Percentiles rank a stretch among this genome's conserved stretches.
phyloP scores from a whole-genome alignment of 805 yeast species.

The Pichia pseudocactophila region DNA sequence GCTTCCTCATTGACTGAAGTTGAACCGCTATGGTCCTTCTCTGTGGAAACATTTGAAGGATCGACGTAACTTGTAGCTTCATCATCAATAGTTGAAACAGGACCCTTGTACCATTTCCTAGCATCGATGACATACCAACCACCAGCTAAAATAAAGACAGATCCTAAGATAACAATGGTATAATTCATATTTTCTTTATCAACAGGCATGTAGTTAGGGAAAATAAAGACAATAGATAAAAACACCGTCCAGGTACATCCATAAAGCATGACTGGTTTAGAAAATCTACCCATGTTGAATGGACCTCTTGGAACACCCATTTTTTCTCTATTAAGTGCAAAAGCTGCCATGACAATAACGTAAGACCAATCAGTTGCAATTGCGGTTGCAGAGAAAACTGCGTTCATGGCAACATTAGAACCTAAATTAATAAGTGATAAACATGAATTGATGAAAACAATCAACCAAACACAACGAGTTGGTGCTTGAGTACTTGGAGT shows the following conservation, averaged over 20 bases:
- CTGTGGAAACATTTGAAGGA: no score
- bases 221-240: slow-evolving; percentile 39
- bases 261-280: slow-evolving; percentile 31
- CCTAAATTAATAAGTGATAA: slow-evolving; percentile 36
- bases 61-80: neutral
- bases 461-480: slow-evolving; percentile 36
- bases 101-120: slow-evolving; percentile 48
- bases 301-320: slow-evolving; percentile 39
- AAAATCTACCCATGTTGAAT: slow-evolving; percentile 34
- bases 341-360: slow-evolving; percentile 35
- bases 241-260: slow-evolving; percentile 38
- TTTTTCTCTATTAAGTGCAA: slow-evolving; percentile 35
- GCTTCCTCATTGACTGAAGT: no score
- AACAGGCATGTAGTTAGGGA: slow-evolving; percentile 43
- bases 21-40: no score
- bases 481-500: slow-evolving; percentile 35
- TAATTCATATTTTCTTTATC: slow-evolving; percentile 42
- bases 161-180: slow-evolving; percentile 41
- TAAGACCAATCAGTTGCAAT: slow-evolving; percentile 42
- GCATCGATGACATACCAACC: slow-evolving; percentile 43
- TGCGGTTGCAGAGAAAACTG: slow-evolving; percentile 44
- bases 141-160: slow-evolving; percentile 29
- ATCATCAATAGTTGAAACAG: slow-evolving; percentile 38
- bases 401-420: slow-evolving; percentile 37
- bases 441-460: slow-evolving; percentile 33